Evolutionary conservation across 768 basidiomycete species (phyloP), one percentile per base, ranked within the genome.

Genomic region (Tylopilus vinaceipallidus): DNA sequence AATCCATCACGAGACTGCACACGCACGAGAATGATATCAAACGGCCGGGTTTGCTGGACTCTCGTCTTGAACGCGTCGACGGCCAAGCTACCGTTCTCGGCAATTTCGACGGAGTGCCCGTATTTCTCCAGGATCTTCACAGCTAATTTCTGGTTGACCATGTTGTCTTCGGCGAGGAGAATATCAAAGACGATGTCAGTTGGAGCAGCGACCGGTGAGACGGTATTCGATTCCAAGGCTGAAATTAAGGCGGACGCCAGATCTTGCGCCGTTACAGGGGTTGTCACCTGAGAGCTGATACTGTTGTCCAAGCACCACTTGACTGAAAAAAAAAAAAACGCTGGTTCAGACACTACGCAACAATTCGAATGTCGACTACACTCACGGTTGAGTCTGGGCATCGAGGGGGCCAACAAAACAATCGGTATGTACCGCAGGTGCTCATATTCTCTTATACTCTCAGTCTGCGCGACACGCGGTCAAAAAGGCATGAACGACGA

Each of bases 261-360:
- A 59, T 98, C 95, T 66, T 92, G 88, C 2, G 87, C 79, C 11
- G 83, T 82, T 29, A 92, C 84, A 7, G 95, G 95, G 1, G 91
- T 91, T 2, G 93, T 97, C 58, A 95, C 84, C 63, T 97, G 93
- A 14, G 95, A 89, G 54, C 87, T 90, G 63, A 99, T 95, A 54
- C 93, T 93, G 70, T 95, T 94, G 70, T 97, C 94, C 45, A 95
- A 73, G 66, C 94, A 97, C 86, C 91, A 94, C 80, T 95, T 95
- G 61, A 97, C 92, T 84, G 68, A 48, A 53, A 48, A 47, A 68
- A 48, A 53, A 48, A 47, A 17, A 10, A 46, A 13, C 19, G 36
- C 39, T 17, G 13, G 40, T 44, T 65, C 40, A 56, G 50, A 22
- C 13, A n/a, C 3, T 4, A 19, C 16, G 26, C 32, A 6, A 42